Base-by-base conservation (phyloP, 257 asterid genomes). In the Rauvolfia tetraphylla region DNA sequence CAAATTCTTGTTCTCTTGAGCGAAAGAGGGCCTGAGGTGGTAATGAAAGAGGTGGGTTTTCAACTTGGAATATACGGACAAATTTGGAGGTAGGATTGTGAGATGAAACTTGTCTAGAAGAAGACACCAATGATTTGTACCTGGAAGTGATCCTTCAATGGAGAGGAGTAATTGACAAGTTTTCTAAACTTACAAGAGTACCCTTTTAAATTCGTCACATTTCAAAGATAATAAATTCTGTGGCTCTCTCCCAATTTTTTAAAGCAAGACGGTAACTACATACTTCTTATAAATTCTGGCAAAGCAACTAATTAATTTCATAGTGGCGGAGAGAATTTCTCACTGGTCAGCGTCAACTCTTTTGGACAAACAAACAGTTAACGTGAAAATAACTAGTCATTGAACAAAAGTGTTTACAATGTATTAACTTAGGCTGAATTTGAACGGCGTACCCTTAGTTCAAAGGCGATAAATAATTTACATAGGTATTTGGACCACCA, bases 101-200 rank as follows among this genome's bases (percentile, higher is more conserved):
- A 58, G 12, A 42, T 22, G 48, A 58, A 46, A 49, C 34, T 44
- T 73, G 69, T 34, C 31, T 41, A 73, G 80, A 73, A 67, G 83
- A 83, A n/a, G 83, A 74, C 73, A 72, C 69, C 46, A 68, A 74
- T 76, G 46, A 71, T 66, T 68, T 56, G 76, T 80, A 71, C 78
- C 34, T 62, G 75, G 66, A 67, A 74, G 76, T 27, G 78, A 75
- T 58, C 14, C 34, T 23, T 31, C 56, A 61, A 74, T 42, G 65
- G 29, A 12, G 41, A 73, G 72, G 27, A 38, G 51, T 29, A 42
- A 36, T 31, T 22, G 78, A 70, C 61, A 69, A 81, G 59, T 5
- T n/a, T 0, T 4, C 0, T 42, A 67, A 71, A 79, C 46, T 86
- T 79, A 84, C 92, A 1, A 71, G 3, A 69, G n/a, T 76, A 51